A percentile compares a stretch with the other conserved stretches of the same genome.
phyloP scores from a whole-genome alignment of 805 yeast species.

The Saccharomyces paradoxus region DNA sequence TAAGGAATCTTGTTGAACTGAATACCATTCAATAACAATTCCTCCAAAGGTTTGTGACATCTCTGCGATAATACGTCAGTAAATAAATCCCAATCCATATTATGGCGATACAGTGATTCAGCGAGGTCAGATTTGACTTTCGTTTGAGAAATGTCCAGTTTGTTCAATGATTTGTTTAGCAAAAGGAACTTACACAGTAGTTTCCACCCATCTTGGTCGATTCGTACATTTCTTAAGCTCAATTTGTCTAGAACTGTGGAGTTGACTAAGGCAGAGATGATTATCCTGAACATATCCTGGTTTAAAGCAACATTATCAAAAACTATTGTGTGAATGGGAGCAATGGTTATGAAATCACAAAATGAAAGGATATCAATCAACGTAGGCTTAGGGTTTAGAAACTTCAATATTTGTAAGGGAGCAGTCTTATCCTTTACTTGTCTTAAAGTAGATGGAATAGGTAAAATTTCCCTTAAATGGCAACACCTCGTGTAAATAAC shows the following conservation, averaged over 20 bases:
- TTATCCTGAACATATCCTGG: slow-evolving; percentile 63
- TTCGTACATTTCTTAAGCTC: slow-evolving; percentile 67
- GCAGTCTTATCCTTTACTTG: slow-evolving; percentile 71
- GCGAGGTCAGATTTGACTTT: slow-evolving; percentile 31
- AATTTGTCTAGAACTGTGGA: slow-evolving; percentile 62
- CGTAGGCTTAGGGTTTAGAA: slow-evolving; percentile 80
- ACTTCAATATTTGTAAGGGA: slow-evolving; percentile 61
- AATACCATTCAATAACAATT: slow-evolving; percentile 71
- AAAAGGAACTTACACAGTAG: slow-evolving; percentile 67
- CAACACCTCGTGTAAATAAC: slow-evolving; percentile 85
- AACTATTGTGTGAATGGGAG: slow-evolving; percentile 66
- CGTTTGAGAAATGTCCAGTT: slow-evolving; percentile 64
- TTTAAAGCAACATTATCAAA: slow-evolving; percentile 73
- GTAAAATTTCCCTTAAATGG: slow-evolving; percentile 81
- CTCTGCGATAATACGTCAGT: slow-evolving; percentile 62
- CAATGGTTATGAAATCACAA: slow-evolving; percentile 77
- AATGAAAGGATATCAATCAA: slow-evolving; percentile 80
- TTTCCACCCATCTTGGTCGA: slow-evolving; percentile 70
- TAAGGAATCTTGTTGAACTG: slow-evolving; percentile 44
- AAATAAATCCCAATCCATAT: slow-evolving; percentile 74
- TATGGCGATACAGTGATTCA: slow-evolving; percentile 43
- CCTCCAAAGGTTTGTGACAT: slow-evolving; percentile 58
- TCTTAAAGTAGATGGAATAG: slow-evolving; percentile 80
- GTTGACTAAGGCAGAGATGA: slow-evolving; percentile 61
- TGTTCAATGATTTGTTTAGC: slow-evolving; percentile 47